Conservation (phyloP, 1,139 yeast genomes). For the Pichia sp. region DNA sequence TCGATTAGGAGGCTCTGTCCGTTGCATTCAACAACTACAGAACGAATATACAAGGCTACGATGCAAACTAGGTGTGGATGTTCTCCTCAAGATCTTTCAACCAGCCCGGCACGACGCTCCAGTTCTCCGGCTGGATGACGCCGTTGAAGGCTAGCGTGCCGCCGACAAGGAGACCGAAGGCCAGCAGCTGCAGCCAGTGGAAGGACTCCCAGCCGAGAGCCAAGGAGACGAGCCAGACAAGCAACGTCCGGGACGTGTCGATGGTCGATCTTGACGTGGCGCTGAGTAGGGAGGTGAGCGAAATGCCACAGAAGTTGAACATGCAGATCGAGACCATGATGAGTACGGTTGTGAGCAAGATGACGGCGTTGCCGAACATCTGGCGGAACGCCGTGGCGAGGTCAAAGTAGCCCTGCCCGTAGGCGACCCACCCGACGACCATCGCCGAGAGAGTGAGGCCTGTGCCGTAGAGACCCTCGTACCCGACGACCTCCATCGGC, state of each 20-base stretch:
- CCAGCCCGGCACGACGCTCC: conserved; percentile 45
- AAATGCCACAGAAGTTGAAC: conserved; percentile 72
- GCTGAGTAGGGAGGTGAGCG: conserved; percentile 59
- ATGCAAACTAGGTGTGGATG: conserved; percentile 6
- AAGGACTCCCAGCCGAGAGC: conserved; percentile 76
- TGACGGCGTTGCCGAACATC: conserved; percentile 39
- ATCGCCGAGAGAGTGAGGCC: conserved; percentile 42
- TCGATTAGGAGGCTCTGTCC: neutral
- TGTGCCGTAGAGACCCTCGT: conserved; percentile 70
- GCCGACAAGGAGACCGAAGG: conserved; percentile 59
- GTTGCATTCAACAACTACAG: neutral
- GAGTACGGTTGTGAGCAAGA: conserved; percentile 51
- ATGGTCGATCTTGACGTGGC: conserved; percentile 80
- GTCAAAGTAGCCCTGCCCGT: conserved; percentile 55
- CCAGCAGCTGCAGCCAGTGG: conserved; percentile 54
- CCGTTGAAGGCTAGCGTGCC: conserved; percentile 78
- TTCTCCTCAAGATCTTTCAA: conserved; percentile 31
- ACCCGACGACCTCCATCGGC: conserved; percentile 67
- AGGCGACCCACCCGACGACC: conserved; percentile 40
- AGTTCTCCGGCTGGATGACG: conserved; percentile 41
- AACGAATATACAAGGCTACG: neutral
- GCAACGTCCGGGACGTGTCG: conserved; percentile 70
- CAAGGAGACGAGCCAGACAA: conserved; percentile 75
- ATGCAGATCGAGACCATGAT: conserved; percentile 71
- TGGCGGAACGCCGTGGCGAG: conserved; percentile 48